Evolutionary conservation across 805 yeast genomes (phyloP).

Genomic region (Barnettozyma californica): DNA sequence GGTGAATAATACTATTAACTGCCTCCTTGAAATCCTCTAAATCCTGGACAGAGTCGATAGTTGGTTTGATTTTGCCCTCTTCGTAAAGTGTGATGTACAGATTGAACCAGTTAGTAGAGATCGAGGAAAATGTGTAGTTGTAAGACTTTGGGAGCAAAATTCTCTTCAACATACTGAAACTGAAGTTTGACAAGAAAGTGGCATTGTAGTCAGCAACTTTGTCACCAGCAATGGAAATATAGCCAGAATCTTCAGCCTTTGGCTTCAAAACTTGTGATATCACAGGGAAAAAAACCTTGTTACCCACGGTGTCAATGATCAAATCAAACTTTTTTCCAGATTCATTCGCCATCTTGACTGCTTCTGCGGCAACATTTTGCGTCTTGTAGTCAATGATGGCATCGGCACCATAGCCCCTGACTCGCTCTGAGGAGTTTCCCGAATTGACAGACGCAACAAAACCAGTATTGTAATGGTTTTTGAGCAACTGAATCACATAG

Average conservation of each 20-base stretch:
- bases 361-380: constrained; percentile 33
- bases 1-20: constrained; percentile 38
- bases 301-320: constrained; percentile 67
- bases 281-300: constrained; percentile 40
- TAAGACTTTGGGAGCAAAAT: constrained; percentile 13
- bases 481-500: constrained; percentile 51
- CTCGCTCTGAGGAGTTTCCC: constrained; percentile 38
- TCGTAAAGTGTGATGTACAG: constrained; percentile 32
- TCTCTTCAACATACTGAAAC: constrained; percentile 10
- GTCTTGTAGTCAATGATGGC: constrained; percentile 51
- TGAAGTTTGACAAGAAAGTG: constrained; percentile 8
- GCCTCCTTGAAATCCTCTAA: constrained; percentile 50
- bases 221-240: constrained; percentile 56
- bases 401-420: constrained; percentile 53
- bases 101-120: constrained; percentile 23
- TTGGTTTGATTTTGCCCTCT: constrained; percentile 36
- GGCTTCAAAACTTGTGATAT: constrained; percentile 42
- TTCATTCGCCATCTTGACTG: constrained; percentile 24
- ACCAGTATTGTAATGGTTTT: constrained; percentile 38
- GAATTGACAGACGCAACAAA: constrained; percentile 57
- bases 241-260: constrained; percentile 41
- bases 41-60: constrained; percentile 49
- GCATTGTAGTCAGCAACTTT: constrained; percentile 27
- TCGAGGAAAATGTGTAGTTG: constrained; percentile 25
- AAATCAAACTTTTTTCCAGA: too few relatives aligned